Conservation (phyloP, 805 yeast species). For the Scheffersomyces amazonensis region DNA sequence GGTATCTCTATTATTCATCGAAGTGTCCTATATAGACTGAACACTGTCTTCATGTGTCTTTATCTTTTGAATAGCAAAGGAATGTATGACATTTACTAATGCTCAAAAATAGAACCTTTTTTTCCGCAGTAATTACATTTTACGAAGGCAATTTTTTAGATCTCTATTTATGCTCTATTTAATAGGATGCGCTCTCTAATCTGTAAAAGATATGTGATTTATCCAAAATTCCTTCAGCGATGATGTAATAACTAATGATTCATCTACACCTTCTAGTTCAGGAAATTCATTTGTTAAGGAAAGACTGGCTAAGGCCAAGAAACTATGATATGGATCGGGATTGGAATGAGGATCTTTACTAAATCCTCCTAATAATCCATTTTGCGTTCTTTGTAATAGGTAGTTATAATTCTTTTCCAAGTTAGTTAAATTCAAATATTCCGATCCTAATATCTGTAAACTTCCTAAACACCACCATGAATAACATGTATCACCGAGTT, state of each 20-base stretch:
- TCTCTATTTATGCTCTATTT: too few species aligned
- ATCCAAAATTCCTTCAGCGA: conserved; percentile 5
- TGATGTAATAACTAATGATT: conserved; percentile 23
- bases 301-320: conserved; percentile 50
- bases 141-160: too few species aligned
- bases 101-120: too few species aligned
- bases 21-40: neutral
- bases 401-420: conserved; percentile 34
- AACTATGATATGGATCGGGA: conserved; percentile 73
- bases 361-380: conserved; percentile 71
- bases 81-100: too few species aligned
- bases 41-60: neutral
- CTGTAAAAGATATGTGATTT: neutral
- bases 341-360: conserved; percentile 59
- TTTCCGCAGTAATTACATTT: too few species aligned
- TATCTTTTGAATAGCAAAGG: too few species aligned
- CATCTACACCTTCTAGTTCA: conserved; percentile 19
- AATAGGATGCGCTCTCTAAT: neutral
- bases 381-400: conserved; percentile 57
- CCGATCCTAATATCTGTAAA: conserved; percentile 38
- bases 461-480: conserved; percentile 78
- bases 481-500: conserved; percentile 83
- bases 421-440: conserved; percentile 32
- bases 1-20: neutral
- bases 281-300: conserved; percentile 14